A percentile compares a stretch with the other conserved stretches of the same genome.
Evolutionary conservation across 2,329 filamentous ascomycete species (phyloP).

Genomic region (Pestalotiopsis sp.): DNA sequence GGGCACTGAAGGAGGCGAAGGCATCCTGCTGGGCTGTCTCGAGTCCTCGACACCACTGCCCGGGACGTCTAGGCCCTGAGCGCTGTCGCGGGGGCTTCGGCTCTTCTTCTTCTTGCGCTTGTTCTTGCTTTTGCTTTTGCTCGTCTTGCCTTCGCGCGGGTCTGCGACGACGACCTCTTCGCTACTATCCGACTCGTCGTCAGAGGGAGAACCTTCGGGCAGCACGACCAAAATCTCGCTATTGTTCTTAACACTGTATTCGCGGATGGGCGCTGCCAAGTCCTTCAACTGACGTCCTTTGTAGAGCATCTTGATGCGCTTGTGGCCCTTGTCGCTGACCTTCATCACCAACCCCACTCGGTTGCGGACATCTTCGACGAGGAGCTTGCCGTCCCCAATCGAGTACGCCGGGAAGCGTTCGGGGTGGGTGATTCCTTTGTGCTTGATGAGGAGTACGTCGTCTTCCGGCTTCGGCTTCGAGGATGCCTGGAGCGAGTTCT

Average conservation of each 20-base stretch:
- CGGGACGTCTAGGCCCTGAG: slow-evolving; percentile 40
- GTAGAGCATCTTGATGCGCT: slow-evolving; percentile 69
- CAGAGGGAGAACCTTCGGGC: slow-evolving; percentile 48
- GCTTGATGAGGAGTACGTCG: slow-evolving; percentile 72
- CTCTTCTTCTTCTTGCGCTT: slow-evolving; percentile 41
- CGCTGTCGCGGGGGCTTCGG: slow-evolving; percentile 46
- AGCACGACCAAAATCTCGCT: slow-evolving; percentile 64
- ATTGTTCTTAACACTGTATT: slow-evolving; percentile 64
- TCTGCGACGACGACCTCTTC: slow-evolving; percentile 49
- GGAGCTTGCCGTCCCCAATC: slow-evolving; percentile 74
- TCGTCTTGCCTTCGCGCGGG: slow-evolving; percentile 37
- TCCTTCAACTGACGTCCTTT: slow-evolving; percentile 74
- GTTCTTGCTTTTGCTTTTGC: slow-evolving; percentile 45
- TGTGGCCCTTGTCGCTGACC: slow-evolving; percentile 48
- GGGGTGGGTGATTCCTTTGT: slow-evolving; percentile 66
- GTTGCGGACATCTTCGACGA: slow-evolving; percentile 66
- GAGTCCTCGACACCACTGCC: slow-evolving; percentile 36
- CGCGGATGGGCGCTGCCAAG: slow-evolving; percentile 55
- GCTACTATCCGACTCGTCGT: slow-evolving; percentile 44
- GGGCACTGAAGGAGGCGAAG: slow-evolving; percentile 36
- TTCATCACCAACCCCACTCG: slow-evolving; percentile 70
- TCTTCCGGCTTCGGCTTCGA: slow-evolving; percentile 53
- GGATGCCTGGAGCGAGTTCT: slow-evolving; percentile 41
- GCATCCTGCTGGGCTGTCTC: slow-evolving; percentile 41
- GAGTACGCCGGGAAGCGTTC: slow-evolving; percentile 75